Percentiles rank a stretch among this genome's conserved stretches.
Conservation (phyloP, 345 rosid species). For the Rhodomyrtus tomentosa region DNA sequence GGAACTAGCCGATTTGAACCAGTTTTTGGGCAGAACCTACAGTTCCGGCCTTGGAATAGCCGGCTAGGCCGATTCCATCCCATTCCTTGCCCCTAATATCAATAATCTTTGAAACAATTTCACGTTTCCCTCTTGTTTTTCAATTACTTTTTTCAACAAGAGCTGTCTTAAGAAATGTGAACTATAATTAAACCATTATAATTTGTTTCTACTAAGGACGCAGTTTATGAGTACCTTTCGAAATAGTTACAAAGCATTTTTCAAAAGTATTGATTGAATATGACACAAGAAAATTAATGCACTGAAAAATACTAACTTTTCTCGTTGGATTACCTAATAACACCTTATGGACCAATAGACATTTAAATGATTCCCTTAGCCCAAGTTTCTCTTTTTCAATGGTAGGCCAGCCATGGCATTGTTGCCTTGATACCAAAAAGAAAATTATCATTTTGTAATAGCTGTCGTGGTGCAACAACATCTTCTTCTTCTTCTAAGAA, state of each 20-base stretch:
- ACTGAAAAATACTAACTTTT: background rate
- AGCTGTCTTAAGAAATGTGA: background rate
- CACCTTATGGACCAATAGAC: too few species aligned
- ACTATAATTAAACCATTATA: background rate
- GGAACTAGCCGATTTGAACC: accelerated
- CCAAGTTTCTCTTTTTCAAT: too few species aligned
- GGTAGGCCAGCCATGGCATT: too few species aligned
- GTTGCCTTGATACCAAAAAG: too few species aligned
- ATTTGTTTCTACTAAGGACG: background rate
- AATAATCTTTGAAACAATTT: background rate
- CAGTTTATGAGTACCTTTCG: background rate
- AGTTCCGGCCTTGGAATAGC: background rate
- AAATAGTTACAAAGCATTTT: background rate
- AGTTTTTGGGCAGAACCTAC: background rate
- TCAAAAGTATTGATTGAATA: background rate
- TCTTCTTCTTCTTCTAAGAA: background rate
- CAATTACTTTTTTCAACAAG: background rate
- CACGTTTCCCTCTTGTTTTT: background rate
- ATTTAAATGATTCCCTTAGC: too few species aligned
- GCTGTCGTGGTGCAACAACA: background rate
- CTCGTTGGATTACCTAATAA: background rate
- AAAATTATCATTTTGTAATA: background rate
- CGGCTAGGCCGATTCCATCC: background rate
- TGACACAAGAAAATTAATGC: background rate
- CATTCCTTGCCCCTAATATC: background rate